These are phyloP conservation scores for Henckelia pumila DNA, from an alignment of 257 asterid genomes.

Conservation along the genomic window DNA sequence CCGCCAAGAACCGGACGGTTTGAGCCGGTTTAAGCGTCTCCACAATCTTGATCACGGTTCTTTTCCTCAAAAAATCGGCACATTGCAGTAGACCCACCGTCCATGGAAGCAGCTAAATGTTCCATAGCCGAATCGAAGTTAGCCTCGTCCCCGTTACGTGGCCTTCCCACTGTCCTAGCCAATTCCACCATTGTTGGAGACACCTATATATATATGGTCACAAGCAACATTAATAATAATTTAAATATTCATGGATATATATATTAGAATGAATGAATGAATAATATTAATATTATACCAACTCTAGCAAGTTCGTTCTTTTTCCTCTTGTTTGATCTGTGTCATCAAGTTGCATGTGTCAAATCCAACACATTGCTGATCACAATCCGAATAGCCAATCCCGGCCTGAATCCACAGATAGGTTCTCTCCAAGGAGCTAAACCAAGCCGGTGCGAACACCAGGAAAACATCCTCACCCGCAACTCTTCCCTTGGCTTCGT, in stretches of 20 bases:
- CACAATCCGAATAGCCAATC: slow-evolving; percentile 24
- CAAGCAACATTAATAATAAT: too few species aligned
- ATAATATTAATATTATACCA: too few species aligned
- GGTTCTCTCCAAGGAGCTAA: slow-evolving; percentile 29
- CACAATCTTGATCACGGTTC: slow-evolving; percentile 21
- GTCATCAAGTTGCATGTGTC: slow-evolving; percentile 10
- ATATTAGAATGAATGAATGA: too few species aligned
- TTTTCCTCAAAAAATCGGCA: slow-evolving; percentile 39
- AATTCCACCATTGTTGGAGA: slow-evolving; percentile 23
- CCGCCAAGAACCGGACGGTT: slow-evolving; percentile 31
- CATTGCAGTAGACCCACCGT: slow-evolving; percentile 28
- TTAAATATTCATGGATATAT: too few species aligned
- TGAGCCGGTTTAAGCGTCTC: slow-evolving; percentile 34
- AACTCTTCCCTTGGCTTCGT: slow-evolving; percentile 27
- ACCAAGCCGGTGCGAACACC: slow-evolving; percentile 33
- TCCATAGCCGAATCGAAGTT: slow-evolving; percentile 20
- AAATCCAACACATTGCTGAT: slow-evolving; percentile 25
- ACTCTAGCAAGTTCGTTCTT: slow-evolving; percentile 24
- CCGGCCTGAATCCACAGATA: slow-evolving; percentile 37
- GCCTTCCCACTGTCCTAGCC: slow-evolving; percentile 13
- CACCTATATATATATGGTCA: background rate
- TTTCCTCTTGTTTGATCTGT: slow-evolving; percentile 30
- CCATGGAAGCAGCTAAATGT: slow-evolving; percentile 27
- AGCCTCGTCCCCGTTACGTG: slow-evolving; percentile 19
- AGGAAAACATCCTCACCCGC: slow-evolving; percentile 33